Evolutionary conservation across 164 flowering plant genomes (phyloP).

Genomic region (Chimonanthus salicifolius): DNA sequence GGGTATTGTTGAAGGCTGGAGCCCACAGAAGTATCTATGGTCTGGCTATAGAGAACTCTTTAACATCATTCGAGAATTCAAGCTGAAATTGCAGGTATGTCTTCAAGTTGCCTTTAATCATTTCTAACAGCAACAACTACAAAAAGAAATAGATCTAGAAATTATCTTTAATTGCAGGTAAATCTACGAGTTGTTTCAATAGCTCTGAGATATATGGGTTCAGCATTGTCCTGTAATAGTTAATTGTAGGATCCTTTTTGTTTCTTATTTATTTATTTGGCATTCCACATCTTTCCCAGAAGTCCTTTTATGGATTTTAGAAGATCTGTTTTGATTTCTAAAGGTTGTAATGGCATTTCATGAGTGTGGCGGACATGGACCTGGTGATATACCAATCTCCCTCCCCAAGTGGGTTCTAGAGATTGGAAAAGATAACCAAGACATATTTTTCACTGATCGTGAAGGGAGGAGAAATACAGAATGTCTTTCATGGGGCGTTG

Average conservation of each 20-base stretch:
- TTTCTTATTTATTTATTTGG: background rate
- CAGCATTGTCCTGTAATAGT: background rate
- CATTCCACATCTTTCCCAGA: background rate
- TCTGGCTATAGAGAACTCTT: constrained; percentile 74
- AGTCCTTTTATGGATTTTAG: constrained; percentile 7
- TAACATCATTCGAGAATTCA: constrained; percentile 52
- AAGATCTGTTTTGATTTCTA: constrained; percentile 10
- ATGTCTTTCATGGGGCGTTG: constrained; percentile 82
- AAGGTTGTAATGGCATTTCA: constrained; percentile 93
- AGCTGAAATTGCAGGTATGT: constrained; percentile 65
- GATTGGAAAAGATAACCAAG: constrained; percentile 71
- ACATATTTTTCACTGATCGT: constrained; percentile 83
- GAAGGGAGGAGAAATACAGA: constrained; percentile 78
- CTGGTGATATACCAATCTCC: constrained; percentile 44
- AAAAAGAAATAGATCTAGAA: no score
- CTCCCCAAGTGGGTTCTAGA: constrained; percentile 89
- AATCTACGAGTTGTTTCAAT: background rate
- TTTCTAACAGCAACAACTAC: no score
- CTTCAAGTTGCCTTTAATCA: background rate
- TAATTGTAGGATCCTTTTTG: background rate
- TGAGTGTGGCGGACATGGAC: constrained; percentile 60
- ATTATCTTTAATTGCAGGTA: constrained; percentile 47
- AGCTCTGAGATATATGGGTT: background rate
- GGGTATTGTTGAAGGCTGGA: constrained; percentile 85
- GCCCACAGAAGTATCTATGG: constrained; percentile 79